Evolutionary conservation across 73 alveolate species (phyloP).

Genomic region (Vitrella brassicaformis): DNA sequence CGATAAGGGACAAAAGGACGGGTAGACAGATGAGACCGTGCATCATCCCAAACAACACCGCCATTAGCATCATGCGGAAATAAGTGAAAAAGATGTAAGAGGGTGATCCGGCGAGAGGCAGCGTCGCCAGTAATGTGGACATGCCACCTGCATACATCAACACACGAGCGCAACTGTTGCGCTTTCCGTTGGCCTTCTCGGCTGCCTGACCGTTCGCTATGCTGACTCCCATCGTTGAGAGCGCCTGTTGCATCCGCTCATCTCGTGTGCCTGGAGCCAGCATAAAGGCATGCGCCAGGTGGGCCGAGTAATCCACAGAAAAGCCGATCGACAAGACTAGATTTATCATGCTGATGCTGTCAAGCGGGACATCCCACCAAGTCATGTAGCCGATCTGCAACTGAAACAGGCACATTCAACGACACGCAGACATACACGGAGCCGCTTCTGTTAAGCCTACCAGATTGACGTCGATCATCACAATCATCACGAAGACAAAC

Average conservation of each 20-base stretch:
- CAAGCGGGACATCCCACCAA: background rate
- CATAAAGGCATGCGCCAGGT: background rate
- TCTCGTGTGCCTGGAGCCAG: background rate
- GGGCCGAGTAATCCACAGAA: slow-evolving; percentile 7
- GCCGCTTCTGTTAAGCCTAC: too few species aligned
- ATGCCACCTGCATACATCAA: too few species aligned
- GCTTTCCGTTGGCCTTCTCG: too few species aligned
- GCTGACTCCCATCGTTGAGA: too few species aligned
- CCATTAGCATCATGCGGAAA: slow-evolving; percentile 7
- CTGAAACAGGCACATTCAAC: too few species aligned
- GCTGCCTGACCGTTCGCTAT: too few species aligned
- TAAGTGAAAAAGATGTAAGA: slow-evolving; percentile 7
- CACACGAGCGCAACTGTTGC: too few species aligned
- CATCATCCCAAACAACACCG: slow-evolving; percentile 4
- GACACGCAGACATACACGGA: background rate
- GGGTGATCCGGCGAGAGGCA: background rate
- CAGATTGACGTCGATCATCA: background rate
- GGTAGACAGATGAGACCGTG: slow-evolving; percentile 1
- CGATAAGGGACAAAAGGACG: background rate
- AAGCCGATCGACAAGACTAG: slow-evolving; percentile 4
- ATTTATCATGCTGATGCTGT: background rate
- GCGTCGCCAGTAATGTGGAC: slow-evolving; percentile 4
- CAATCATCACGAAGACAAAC: background rate
- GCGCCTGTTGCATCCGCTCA: too few species aligned
- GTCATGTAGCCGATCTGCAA: background rate